A percentile compares a stretch with the other conserved stretches of the same genome.
These are phyloP conservation scores for Fusarium nematophilum DNA, from an alignment of 2,329 filamentous ascomycete genomes.

Conservation along the genomic window DNA sequence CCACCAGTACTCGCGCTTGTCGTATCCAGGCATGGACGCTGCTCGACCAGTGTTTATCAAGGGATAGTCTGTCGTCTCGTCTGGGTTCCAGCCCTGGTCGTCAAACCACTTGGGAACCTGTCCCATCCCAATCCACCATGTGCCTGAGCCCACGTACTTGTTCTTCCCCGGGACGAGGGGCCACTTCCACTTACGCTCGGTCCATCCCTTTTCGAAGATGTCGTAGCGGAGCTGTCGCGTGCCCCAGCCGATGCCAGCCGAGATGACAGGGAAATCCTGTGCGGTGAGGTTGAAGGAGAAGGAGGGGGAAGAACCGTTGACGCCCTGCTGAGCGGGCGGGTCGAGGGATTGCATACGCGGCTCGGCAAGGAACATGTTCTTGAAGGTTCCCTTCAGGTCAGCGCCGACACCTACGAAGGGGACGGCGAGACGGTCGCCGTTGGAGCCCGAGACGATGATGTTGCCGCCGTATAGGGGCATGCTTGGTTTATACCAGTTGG, in stretches of 20 bases:
- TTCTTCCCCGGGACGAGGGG: constrained; percentile 7
- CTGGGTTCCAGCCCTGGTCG: neutral
- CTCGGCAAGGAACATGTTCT: constrained; percentile 24
- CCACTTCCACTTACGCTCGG: constrained; percentile 18
- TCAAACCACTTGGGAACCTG: neutral
- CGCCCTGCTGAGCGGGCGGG: too few relatives aligned
- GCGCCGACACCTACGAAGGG: constrained; percentile 7
- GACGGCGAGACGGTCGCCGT: constrained; percentile 8
- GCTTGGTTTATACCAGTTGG: constrained; percentile 1
- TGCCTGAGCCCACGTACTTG: constrained; percentile 14
- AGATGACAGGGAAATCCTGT: constrained; percentile 36
- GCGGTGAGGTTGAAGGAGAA: constrained; percentile 9
- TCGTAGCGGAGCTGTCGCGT: constrained; percentile 37
- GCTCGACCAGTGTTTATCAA: neutral
- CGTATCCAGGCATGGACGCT: neutral
- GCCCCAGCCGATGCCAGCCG: constrained; percentile 38
- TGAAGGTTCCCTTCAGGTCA: neutral
- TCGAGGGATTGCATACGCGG: neutral
- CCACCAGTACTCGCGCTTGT: neutral
- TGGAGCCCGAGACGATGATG: constrained; percentile 1
- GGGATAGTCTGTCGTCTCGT: neutral
- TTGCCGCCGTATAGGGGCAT: constrained; percentile 22
- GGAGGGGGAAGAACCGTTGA: too few relatives aligned
- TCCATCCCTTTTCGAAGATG: constrained; percentile 15
- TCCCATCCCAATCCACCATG: constrained; percentile 2